Base-by-base conservation (phyloP, 495 filamentous ascomycete genomes). In the Aspergillus avenaceus region DNA sequence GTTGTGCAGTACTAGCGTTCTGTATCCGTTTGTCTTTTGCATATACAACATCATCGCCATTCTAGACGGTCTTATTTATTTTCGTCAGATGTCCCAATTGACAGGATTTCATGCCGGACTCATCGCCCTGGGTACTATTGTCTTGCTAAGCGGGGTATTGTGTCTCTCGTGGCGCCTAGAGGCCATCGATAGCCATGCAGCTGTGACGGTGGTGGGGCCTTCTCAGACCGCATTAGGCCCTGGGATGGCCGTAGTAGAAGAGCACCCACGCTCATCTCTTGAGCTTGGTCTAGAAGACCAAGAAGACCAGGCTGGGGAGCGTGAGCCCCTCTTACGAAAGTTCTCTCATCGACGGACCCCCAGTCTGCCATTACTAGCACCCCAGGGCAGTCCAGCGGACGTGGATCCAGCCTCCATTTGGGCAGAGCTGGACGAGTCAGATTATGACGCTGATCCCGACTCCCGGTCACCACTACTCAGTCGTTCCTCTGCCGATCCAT, bases 11-110 rank as follows among this genome's bases (percentile, higher is more conserved):
- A 97, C 93, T 14, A 96, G 90, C 69, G 83, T 99, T 43, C 80
- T 99, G 56, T 99, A 99, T 72, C 93, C 93, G 5, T 86, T 97
- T 59, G 90, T 97, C 28, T 99, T 99, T 71, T 99, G 93, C 81
- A 84, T 97, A 54, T 99, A 97, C 75, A 99, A 99, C 76, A 96
- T 99, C 57, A 92, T 96, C 54, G 95, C 93, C 50, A 99, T 97
- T 55, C 73, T 97, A 52, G 95, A 99, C 70, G 93, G 93, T 14
- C 75, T 99, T 45, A 93, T 99, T 45, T 99, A 99, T 67, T 99
- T 97, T 74, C 80, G 82, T 41, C 95, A 99, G 69, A 85, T 85
- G 24, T 84, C 86, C 26, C 80, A 88, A 45, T 80, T 99, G 34
- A 76, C 82, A 14, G 72, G 82, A 1, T 71, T 92, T 14, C 85